Conservation (phyloP, 2,329 filamentous ascomycete species). For the Trichoderma guizhouense region DNA sequence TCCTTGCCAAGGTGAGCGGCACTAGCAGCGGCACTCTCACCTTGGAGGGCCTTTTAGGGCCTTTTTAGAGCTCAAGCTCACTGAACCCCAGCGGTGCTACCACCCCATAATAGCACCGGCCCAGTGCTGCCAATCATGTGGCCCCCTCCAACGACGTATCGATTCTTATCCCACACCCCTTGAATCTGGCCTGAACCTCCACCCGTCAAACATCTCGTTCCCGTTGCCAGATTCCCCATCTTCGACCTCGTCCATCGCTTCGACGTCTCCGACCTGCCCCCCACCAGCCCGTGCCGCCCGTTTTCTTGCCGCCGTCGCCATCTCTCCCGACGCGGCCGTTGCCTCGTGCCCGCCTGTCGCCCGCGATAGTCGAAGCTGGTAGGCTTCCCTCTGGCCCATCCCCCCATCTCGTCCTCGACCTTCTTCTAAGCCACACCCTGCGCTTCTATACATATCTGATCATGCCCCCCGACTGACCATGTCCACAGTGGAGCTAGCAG, state of each 20-base stretch:
- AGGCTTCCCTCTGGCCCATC: constrained; percentile 16
- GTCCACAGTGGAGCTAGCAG: constrained; percentile 20
- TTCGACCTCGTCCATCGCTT: constrained; percentile 3
- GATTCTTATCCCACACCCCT: constrained; percentile 23
- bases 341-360: constrained; percentile 23
- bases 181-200: constrained; percentile 22
- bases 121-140: constrained; percentile 33
- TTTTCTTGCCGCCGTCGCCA: constrained; percentile 28
- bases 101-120: constrained; percentile 23
- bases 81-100: constrained; percentile 20
- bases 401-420: constrained; percentile 10
- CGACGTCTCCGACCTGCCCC: constrained; percentile 18
- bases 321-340: constrained; percentile 25
- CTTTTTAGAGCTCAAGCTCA: constrained; percentile 5
- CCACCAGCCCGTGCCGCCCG: constrained; percentile 18
- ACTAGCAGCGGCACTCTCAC: constrained; percentile 13
- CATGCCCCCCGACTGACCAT: constrained; percentile 24
- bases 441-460: constrained; percentile 18
- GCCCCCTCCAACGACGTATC: constrained; percentile 24
- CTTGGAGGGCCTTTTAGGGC: background rate
- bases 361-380: constrained; percentile 17
- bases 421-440: constrained; percentile 10
- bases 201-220: constrained; percentile 31
- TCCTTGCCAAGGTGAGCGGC: constrained; percentile 17
- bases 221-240: constrained; percentile 23